Evolutionary conservation across 2,329 filamentous ascomycete genomes (phyloP), one percentile per base, ranked within the genome.

Genomic region (Fusarium sp.): DNA sequence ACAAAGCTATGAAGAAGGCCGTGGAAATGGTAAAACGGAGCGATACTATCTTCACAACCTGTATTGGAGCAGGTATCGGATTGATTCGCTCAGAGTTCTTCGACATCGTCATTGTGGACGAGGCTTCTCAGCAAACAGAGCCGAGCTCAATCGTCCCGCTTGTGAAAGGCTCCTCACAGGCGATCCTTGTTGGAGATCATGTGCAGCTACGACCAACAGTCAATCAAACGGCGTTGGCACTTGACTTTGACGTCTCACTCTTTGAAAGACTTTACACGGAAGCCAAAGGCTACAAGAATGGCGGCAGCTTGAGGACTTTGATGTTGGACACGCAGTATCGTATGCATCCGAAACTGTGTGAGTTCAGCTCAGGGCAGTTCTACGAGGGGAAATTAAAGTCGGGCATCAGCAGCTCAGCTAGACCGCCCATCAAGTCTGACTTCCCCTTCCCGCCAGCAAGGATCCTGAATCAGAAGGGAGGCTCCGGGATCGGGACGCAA

Each of bases 41-140:
- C 33, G 71, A 78, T 4, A 76, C 85, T n/a, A 77, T 86, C 11
- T 86, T 86, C 63, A 85, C 83, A 2, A 86, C 83, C 0, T 86
- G 84, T 57, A 81, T 81, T 26, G 83, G 83, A 24, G 79, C 83
- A 18, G 82, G 81, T 1, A 75, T 85, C 0, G 83, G 83, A 1
- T 70, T 86, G 8, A 78, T 86, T 10, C 81, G 83, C 22, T 75
- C 71, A 7, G 77, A 85, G 57, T 33, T 53, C 1, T 85, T 85
- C 57, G 78, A 81, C 36, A 80, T 80, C 11, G 82, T 85, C 20
- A 80, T 86, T 61, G 78, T 86, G 9, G 83, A 85, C 61, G 84
- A 86, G 76, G 84, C 85, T 12, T 86, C 84, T 6, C 84, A 86
- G 65, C 83, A 83, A 61, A 85, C 83, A 0, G 84, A 86, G 63